A percentile compares a stretch with the other conserved stretches of the same genome.
Evolutionary conservation across 2,329 filamentous ascomycete species (phyloP).

Genomic region (Neofusicoccum kwambonambiense): DNA sequence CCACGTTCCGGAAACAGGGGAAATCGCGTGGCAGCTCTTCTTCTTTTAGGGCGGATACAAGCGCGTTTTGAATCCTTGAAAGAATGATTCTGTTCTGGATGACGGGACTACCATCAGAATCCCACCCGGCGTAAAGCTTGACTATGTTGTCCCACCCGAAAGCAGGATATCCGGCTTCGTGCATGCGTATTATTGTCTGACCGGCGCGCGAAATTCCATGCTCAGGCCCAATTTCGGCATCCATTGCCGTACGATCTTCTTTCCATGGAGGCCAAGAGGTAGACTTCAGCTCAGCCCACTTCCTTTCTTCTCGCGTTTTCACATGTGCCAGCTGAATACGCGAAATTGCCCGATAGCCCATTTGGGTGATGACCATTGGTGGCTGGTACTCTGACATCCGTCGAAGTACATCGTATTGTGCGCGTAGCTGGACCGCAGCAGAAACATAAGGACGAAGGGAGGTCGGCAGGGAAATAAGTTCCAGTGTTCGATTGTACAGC

Average conservation of each 20-base stretch:
- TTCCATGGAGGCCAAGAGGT: slow-evolving; percentile 67
- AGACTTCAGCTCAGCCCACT: slow-evolving; percentile 60
- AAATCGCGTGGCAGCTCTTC: not conserved
- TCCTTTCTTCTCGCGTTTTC: slow-evolving; percentile 55
- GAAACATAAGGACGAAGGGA: slow-evolving; percentile 50
- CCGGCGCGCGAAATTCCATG: slow-evolving; percentile 59
- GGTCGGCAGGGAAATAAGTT: slow-evolving; percentile 49
- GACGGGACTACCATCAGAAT: slow-evolving; percentile 61
- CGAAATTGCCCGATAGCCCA: slow-evolving; percentile 57
- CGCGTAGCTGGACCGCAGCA: slow-evolving; percentile 52
- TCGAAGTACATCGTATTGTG: slow-evolving; percentile 57
- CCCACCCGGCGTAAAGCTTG: slow-evolving; percentile 59
- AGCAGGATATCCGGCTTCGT: slow-evolving; percentile 57
- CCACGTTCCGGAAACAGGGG: not conserved
- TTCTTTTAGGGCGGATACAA: slow-evolving; percentile 20
- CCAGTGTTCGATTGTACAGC: slow-evolving; percentile 51
- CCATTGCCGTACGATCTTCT: slow-evolving; percentile 59
- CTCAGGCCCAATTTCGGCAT: slow-evolving; percentile 56
- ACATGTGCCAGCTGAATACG: slow-evolving; percentile 57
- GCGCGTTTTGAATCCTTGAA: slow-evolving; percentile 22
- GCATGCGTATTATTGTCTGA: slow-evolving; percentile 56
- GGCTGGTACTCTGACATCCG: slow-evolving; percentile 57
- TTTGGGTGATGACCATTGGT: slow-evolving; percentile 54
- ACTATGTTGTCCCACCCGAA: slow-evolving; percentile 54
- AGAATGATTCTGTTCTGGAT: slow-evolving; percentile 57